A percentile compares a stretch with the other conserved stretches of the same genome.
Evolutionary conservation across 2,329 filamentous ascomycete genomes (phyloP).

Genomic region (Lizonia empirigonia): DNA sequence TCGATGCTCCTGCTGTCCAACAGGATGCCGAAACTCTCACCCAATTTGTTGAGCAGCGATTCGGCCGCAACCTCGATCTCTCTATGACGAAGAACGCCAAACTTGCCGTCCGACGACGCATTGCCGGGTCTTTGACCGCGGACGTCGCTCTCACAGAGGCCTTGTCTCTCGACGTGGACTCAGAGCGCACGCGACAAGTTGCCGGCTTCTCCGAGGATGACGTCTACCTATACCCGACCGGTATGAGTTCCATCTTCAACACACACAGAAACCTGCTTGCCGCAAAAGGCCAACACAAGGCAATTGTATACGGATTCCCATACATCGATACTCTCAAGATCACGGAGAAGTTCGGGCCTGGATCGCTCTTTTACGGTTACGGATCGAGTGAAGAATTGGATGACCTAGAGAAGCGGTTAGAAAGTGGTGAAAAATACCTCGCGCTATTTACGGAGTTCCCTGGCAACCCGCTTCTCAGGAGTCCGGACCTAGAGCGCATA

Average conservation of each 20-base stretch:
- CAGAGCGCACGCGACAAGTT: slow-evolving; percentile 51
- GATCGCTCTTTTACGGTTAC: slow-evolving; percentile 85
- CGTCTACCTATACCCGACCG: slow-evolving; percentile 84
- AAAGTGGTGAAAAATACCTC: slow-evolving; percentile 75
- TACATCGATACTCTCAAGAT: slow-evolving; percentile 98
- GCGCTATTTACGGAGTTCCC: slow-evolving; percentile 95
- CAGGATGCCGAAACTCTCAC: slow-evolving; percentile 48
- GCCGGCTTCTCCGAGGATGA: slow-evolving; percentile 79
- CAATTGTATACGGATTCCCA: slow-evolving; percentile 94
- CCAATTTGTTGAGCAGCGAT: slow-evolving; percentile 88
- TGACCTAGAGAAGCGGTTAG: slow-evolving; percentile 75
- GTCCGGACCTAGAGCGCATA: slow-evolving; percentile 84
- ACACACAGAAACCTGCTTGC: slow-evolving; percentile 75
- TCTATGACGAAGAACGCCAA: slow-evolving; percentile 81
- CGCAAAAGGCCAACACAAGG: slow-evolving; percentile 69
- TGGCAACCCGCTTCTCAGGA: slow-evolving; percentile 84
- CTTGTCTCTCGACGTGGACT: slow-evolving; percentile 56
- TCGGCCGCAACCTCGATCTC: slow-evolving; percentile 86
- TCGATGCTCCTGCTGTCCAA: slow-evolving; percentile 22
- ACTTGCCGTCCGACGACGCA: slow-evolving; percentile 81
- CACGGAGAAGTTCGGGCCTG: slow-evolving; percentile 90
- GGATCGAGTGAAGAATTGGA: slow-evolving; percentile 79
- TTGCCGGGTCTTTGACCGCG: slow-evolving; percentile 80
- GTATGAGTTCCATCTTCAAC: slow-evolving; percentile 96
- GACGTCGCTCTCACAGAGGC: slow-evolving; percentile 70